These are phyloP conservation scores for Penicillium psychrosexuale DNA, from an alignment of 2,329 filamentous ascomycete genomes.

Conservation along the genomic window DNA sequence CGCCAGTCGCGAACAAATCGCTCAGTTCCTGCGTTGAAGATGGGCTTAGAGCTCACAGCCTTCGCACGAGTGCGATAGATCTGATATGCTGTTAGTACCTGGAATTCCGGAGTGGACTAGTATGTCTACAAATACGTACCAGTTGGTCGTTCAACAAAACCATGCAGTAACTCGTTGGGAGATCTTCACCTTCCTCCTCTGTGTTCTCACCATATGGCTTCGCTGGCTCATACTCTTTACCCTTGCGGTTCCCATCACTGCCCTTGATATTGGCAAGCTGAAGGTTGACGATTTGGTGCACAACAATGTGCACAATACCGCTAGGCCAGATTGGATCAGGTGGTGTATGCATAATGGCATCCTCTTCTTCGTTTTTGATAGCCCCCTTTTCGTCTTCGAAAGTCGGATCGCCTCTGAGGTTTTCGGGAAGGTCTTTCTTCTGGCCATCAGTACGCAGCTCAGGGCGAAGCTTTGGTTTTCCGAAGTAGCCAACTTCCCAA, in stretches of 20 bases:
- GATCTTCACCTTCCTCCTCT: slow-evolving; percentile 72
- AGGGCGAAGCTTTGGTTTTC: slow-evolving; percentile 81
- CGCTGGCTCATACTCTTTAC: slow-evolving; percentile 84
- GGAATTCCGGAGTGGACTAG: too few species aligned
- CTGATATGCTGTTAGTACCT: slow-evolving; percentile 28
- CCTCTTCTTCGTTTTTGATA: slow-evolving; percentile 69
- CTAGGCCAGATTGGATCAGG: slow-evolving; percentile 96
- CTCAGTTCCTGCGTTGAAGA: slow-evolving; percentile 96
- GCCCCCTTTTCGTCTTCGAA: slow-evolving; percentile 86
- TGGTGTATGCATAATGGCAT: slow-evolving; percentile 83
- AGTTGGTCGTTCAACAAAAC: slow-evolving; percentile 86
- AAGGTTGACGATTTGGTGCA: slow-evolving; percentile 93
- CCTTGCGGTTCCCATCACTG: slow-evolving; percentile 74
- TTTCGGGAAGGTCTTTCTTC: slow-evolving; percentile 70
- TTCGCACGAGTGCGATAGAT: slow-evolving; percentile 93
- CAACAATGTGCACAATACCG: slow-evolving; percentile 77
- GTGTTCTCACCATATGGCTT: slow-evolving; percentile 79
- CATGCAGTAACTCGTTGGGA: slow-evolving; percentile 92
- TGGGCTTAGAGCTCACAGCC: slow-evolving; percentile 88
- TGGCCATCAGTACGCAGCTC: slow-evolving; percentile 84
- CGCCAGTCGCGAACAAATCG: slow-evolving; percentile 92
- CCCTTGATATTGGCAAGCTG: slow-evolving; percentile 90
- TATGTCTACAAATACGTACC: slow-evolving; percentile 38
- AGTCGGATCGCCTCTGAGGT: slow-evolving; percentile 69
- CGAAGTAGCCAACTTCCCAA: slow-evolving; percentile 96